Conservation (phyloP, 306 rosid species). For the Boehmeria nivea region DNA sequence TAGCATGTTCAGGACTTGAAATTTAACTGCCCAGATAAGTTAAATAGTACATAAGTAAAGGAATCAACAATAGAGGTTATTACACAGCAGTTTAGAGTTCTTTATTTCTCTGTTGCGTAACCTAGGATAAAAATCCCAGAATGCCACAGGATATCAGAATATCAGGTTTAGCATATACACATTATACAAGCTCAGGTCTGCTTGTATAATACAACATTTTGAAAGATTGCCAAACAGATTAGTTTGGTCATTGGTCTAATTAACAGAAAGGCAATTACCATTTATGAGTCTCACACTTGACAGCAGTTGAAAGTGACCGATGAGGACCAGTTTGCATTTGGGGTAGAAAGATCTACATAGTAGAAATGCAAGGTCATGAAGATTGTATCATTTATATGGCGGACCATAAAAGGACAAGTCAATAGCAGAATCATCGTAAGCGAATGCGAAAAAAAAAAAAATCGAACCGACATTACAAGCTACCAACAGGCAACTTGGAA, state of each 20-base stretch:
- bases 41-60: too few species aligned
- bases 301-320: slow-evolving; percentile 18
- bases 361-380: slow-evolving; percentile 27
- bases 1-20: too few species aligned
- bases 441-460: too few species aligned
- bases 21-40: too few species aligned
- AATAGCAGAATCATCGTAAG: neutral
- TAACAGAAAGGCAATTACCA: slow-evolving; percentile 28
- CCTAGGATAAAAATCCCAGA: too few species aligned
- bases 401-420: slow-evolving; percentile 9
- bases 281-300: slow-evolving; percentile 14
- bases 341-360: slow-evolving; percentile 30
- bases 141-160: too few species aligned
- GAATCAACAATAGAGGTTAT: too few species aligned
- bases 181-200: neutral
- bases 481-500: too few species aligned
- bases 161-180: too few species aligned
- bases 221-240: neutral
- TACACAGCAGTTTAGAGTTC: too few species aligned
- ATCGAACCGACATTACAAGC: slow-evolving; percentile 45
- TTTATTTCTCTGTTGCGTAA: too few species aligned
- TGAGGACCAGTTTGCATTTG: slow-evolving; percentile 34
- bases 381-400: neutral
- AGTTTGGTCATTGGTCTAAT: slow-evolving; percentile 4
- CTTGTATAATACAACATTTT: neutral